phyloP scores from a whole-genome alignment of 345 rosid genomes.

The Ricinus communis region DNA sequence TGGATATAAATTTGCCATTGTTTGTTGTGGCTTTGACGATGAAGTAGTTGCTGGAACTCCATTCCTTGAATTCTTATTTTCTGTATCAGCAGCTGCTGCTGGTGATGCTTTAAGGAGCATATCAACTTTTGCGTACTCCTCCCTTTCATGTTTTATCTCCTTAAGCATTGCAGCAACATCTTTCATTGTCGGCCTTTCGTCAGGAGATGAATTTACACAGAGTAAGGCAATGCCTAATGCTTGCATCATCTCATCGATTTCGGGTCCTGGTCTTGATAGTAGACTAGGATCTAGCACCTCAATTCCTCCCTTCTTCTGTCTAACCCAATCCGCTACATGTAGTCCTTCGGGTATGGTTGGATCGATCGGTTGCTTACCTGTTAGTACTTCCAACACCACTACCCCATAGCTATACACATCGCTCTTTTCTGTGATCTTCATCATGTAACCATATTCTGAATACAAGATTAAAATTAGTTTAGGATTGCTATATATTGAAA shows the following conservation, averaged over 20 bases:
- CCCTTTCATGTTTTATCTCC: slow-evolving; percentile 86
- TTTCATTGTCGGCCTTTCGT: slow-evolving; percentile 90
- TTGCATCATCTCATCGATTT: slow-evolving; percentile 83
- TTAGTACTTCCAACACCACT: slow-evolving; percentile 77
- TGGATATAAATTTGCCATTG: slow-evolving; percentile 30
- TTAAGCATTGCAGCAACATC: slow-evolving; percentile 92
- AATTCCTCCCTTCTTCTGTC: slow-evolving; percentile 55
- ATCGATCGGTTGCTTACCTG: slow-evolving; percentile 92
- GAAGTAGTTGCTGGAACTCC: slow-evolving; percentile 35
- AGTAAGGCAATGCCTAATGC: slow-evolving; percentile 70
- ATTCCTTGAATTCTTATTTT: slow-evolving; percentile 23
- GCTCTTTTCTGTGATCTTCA: slow-evolving; percentile 96
- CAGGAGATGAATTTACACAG: slow-evolving; percentile 70
- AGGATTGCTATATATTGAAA: neutral
- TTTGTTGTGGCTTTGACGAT: slow-evolving; percentile 48
- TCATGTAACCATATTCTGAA: slow-evolving; percentile 88
- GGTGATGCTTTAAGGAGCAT: slow-evolving; percentile 68
- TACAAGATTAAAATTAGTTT: neutral
- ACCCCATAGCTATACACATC: slow-evolving; percentile 96
- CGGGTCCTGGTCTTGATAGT: slow-evolving; percentile 50
- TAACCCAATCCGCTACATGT: slow-evolving; percentile 88
- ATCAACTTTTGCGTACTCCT: slow-evolving; percentile 78
- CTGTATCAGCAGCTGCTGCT: slow-evolving; percentile 27
- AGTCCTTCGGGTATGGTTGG: slow-evolving; percentile 85
- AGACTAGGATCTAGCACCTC: slow-evolving; percentile 69